Percentiles rank a stretch among this genome's conserved stretches.
These are phyloP conservation scores for Nitzschia sp. DNA, from an alignment of 108 stramenopile genomes.

Conservation along the genomic window DNA sequence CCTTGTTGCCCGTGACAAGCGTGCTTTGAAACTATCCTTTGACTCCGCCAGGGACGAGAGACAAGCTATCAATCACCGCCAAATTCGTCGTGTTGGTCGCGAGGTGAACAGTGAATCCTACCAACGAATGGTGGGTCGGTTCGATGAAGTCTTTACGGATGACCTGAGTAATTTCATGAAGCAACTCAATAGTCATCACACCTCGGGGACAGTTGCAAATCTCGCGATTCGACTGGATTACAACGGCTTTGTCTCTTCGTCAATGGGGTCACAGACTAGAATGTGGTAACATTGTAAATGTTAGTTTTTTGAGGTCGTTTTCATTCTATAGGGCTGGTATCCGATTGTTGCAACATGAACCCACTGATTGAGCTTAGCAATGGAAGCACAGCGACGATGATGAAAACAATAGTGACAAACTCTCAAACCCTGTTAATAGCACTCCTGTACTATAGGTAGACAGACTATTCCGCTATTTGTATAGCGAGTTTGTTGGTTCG, in stretches of 20 bases:
- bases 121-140: conserved; percentile 71
- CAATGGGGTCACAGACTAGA: conserved; percentile 21
- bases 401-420: too few species aligned
- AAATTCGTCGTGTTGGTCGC: conserved; percentile 49
- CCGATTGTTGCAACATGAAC: neutral
- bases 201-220: conserved; percentile 44
- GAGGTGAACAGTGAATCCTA: conserved; percentile 71
- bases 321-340: neutral
- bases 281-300: neutral
- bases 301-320: neutral
- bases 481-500: too few species aligned
- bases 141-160: conserved; percentile 73
- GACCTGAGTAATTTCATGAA: conserved; percentile 78
- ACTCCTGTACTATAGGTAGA: too few species aligned
- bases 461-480: too few species aligned
- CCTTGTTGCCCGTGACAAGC: conserved; percentile 10
- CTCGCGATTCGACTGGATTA: conserved; percentile 79
- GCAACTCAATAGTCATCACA: conserved; percentile 59
- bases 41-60: conserved; percentile 28
- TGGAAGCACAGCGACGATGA: too few species aligned
- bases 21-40: conserved; percentile 30
- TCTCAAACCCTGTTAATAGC: too few species aligned
- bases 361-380: too few species aligned
- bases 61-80: conserved; percentile 21
- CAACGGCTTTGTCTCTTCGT: conserved; percentile 73